These are phyloP conservation scores for Exophiala sideris DNA, from an alignment of 2,329 filamentous ascomycete genomes.

Conservation along the genomic window DNA sequence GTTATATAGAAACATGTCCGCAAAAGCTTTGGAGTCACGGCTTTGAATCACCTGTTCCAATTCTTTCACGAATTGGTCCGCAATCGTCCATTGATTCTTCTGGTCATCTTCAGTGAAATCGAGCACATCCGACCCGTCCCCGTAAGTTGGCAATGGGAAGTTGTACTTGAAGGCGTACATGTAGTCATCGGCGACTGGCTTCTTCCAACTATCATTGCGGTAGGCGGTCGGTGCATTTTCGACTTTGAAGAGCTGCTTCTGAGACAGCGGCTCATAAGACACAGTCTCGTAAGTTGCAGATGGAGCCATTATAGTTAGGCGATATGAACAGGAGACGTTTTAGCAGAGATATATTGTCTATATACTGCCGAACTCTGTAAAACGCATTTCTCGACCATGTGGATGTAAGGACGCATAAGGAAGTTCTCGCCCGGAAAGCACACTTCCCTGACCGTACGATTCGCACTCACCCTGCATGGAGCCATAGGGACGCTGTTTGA, in stretches of 20 bases:
- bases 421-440: neutral
- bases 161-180: conserved; percentile 15
- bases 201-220: conserved; percentile 4
- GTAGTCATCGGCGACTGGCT: conserved; percentile 9
- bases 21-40: conserved; percentile 10
- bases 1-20: conserved; percentile 3
- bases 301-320: conserved; percentile 5
- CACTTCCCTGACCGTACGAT: neutral
- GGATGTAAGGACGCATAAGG: neutral
- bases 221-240: conserved; percentile 8
- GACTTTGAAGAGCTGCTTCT: conserved; percentile 4
- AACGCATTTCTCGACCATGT: neutral
- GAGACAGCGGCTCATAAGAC: conserved; percentile 2
- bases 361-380: conserved; percentile 1
- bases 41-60: conserved; percentile 9
- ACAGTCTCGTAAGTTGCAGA: conserved; percentile 7
- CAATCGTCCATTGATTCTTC: neutral
- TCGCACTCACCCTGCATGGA: too few relatives aligned
- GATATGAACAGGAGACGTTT: neutral
- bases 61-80: neutral
- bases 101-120: conserved; percentile 9
- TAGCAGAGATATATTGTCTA: conserved; percentile 8
- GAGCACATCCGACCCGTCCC: conserved; percentile 1
- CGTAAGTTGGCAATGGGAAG: conserved; percentile 5
- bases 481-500: neutral